Conservation (phyloP, 352 stramenopile genomes). For the Pythium brachiatum region DNA sequence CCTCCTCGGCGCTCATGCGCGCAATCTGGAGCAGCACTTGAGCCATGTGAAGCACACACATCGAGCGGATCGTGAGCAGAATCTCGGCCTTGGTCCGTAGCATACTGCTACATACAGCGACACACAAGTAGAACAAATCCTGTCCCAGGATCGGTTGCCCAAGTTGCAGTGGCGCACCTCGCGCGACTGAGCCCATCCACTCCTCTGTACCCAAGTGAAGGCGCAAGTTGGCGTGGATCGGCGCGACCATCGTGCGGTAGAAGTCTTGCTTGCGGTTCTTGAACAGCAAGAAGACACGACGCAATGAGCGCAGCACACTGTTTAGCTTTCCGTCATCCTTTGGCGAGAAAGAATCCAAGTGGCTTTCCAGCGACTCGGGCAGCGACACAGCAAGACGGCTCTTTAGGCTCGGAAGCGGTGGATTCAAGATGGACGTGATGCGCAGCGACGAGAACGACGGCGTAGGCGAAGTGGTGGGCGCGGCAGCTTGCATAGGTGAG, state of each 20-base stretch:
- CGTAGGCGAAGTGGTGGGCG: constrained; percentile 16
- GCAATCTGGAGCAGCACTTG: constrained; percentile 73
- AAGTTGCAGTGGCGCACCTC: constrained; percentile 50
- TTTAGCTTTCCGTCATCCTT: constrained; percentile 83
- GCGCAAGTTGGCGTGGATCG: constrained; percentile 49
- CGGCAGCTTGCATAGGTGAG: not conserved
- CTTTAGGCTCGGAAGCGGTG: constrained; percentile 47
- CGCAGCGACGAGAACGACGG: constrained; percentile 66
- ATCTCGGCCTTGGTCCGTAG: constrained; percentile 77
- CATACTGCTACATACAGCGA: constrained; percentile 78
- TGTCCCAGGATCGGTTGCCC: constrained; percentile 64
- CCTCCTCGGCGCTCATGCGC: constrained; percentile 50
- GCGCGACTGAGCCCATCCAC: constrained; percentile 46
- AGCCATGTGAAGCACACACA: constrained; percentile 76
- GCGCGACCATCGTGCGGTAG: constrained; percentile 45
- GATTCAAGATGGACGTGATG: constrained; percentile 68
- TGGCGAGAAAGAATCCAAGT: constrained; percentile 67
- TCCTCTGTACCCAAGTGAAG: constrained; percentile 39
- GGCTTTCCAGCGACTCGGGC: constrained; percentile 58
- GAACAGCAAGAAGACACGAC: constrained; percentile 57
- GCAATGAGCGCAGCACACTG: constrained; percentile 58
- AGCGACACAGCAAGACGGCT: constrained; percentile 60
- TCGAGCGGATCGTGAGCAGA: constrained; percentile 68
- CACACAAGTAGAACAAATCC: constrained; percentile 73
- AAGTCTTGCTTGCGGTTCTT: constrained; percentile 47